Conservation (phyloP, 345 rosid genomes). For the Sonneratia alba region DNA sequence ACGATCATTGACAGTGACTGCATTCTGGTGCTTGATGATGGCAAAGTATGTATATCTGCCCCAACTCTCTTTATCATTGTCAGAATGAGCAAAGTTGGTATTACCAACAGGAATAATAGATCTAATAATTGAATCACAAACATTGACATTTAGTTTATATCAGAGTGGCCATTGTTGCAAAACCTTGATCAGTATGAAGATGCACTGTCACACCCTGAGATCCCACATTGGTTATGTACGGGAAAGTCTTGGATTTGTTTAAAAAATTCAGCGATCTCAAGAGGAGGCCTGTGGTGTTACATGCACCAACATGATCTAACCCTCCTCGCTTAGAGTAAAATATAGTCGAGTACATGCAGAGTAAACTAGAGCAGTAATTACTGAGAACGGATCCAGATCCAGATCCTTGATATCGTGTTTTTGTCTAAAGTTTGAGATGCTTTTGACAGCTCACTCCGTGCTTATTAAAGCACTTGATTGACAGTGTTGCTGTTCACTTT, state of each 20-base stretch:
- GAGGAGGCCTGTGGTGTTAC: no score
- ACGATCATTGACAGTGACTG: slow-evolving; percentile 74
- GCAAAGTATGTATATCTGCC: slow-evolving; percentile 40
- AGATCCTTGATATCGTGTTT: no score
- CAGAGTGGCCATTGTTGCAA: neutral
- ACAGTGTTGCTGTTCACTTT: slow-evolving; percentile 4
- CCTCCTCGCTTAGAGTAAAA: no score
- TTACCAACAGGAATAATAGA: neutral
- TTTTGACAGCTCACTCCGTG: neutral
- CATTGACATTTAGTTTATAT: neutral
- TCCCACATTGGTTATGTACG: no score
- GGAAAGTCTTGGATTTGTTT: no score
- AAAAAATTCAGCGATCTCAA: no score
- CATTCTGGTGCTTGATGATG: slow-evolving; percentile 77
- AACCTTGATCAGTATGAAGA: neutral
- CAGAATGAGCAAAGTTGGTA: no score
- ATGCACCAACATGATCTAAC: no score
- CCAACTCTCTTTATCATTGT: neutral
- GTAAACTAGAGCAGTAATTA: neutral
- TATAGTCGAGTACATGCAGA: no score
- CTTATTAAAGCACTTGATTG: neutral
- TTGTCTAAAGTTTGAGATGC: no score
- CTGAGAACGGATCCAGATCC: no score
- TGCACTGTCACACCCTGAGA: no score
- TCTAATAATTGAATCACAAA: neutral